Percentiles rank a stretch among this genome's conserved stretches.
Evolutionary conservation across 2,329 filamentous ascomycete genomes (phyloP).

Genomic region (Trichoderma pleuroti): DNA sequence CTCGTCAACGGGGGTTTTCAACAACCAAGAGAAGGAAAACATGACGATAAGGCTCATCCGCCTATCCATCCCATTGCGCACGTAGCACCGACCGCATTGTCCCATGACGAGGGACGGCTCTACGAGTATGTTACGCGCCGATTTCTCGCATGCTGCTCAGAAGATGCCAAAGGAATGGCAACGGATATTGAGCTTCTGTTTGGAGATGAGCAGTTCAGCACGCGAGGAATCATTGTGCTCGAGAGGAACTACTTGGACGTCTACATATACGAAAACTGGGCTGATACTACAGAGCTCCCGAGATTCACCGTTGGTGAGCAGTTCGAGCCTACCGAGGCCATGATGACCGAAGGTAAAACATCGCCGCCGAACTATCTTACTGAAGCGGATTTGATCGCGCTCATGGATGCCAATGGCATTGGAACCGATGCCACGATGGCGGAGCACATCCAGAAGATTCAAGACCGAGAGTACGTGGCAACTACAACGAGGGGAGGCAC

Average conservation of each 20-base stretch:
- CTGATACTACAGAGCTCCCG: conserved; percentile 77
- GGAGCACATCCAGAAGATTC: conserved; percentile 95
- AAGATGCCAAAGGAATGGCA: conserved; percentile 82
- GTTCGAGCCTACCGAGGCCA: conserved; percentile 84
- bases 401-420: conserved; percentile 99
- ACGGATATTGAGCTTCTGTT: conserved; percentile 84
- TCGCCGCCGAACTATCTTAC: conserved; percentile 81
- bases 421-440: conserved; percentile 99
- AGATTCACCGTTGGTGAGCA: conserved; percentile 73
- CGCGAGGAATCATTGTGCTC: conserved; percentile 79
- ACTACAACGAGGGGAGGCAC: conserved; percentile 49
- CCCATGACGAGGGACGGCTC: conserved; percentile 67
- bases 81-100: conserved; percentile 61
- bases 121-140: conserved; percentile 92
- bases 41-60: conserved; percentile 96
- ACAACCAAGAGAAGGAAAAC: conserved; percentile 74
- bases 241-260: conserved; percentile 93
- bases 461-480: conserved; percentile 81
- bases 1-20: conserved; percentile 74
- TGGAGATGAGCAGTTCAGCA: conserved; percentile 76
- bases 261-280: conserved; percentile 96
- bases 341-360: conserved; percentile 89
- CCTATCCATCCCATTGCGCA: conserved; percentile 96
- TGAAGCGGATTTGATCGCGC: conserved; percentile 87
- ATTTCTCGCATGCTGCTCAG: conserved; percentile 92